Conservation (phyloP, 306 rosid genomes). For the Acacia confusa region DNA sequence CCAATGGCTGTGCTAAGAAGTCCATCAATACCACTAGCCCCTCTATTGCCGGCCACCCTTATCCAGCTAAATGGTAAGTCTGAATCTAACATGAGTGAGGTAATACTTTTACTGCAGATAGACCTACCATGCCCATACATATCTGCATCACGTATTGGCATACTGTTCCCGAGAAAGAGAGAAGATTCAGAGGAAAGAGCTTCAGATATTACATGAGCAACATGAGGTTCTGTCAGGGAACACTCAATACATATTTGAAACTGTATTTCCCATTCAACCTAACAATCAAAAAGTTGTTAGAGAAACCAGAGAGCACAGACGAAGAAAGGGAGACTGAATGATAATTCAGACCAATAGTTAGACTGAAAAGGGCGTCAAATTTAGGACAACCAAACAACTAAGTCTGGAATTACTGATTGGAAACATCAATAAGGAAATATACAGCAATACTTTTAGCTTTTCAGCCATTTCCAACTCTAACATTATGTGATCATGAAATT, state of each 20-base stretch:
- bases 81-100: conserved; percentile 48
- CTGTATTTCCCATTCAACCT: conserved; percentile 84
- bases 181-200: conserved; percentile 70
- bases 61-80: conserved; percentile 60
- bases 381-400: conserved; percentile 13
- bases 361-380: neutral
- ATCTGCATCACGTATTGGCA: conserved; percentile 91
- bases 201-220: conserved; percentile 66
- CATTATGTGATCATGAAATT: neutral
- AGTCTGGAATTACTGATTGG: neutral
- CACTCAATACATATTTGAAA: conserved; percentile 70
- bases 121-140: conserved; percentile 80
- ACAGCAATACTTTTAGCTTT: neutral
- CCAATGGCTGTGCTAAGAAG: conserved; percentile 93
- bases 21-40: conserved; percentile 98
- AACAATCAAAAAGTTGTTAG: conserved; percentile 30
- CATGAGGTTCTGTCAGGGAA: conserved; percentile 87
- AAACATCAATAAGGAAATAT: neutral
- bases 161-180: conserved; percentile 93
- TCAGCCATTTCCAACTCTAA: neutral
- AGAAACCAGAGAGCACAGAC: conserved; percentile 23
- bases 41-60: conserved; percentile 84
- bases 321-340: neutral
- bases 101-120: conserved; percentile 35
- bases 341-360: neutral